These are phyloP conservation scores for Pestalotiopsis sp. DNA, from an alignment of 2,329 filamentous ascomycete genomes.

Conservation along the genomic window DNA sequence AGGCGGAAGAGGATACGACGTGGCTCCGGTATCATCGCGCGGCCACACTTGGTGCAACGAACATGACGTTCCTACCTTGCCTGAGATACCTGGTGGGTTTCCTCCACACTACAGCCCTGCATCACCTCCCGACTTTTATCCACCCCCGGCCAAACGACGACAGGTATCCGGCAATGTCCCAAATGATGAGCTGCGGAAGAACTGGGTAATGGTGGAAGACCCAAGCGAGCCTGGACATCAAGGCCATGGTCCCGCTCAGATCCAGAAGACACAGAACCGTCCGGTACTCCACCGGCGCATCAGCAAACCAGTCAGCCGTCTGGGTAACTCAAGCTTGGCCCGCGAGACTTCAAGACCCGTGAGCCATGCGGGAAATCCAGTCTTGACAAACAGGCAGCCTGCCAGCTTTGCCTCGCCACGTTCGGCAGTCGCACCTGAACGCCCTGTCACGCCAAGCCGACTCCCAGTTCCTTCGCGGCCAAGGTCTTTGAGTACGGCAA, in stretches of 20 bases:
- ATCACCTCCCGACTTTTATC: constrained; percentile 40
- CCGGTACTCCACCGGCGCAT: constrained; percentile 44
- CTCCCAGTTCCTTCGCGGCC: constrained; percentile 41
- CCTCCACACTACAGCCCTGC: constrained; percentile 37
- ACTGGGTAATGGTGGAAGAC: constrained; percentile 72
- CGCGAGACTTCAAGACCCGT: constrained; percentile 43
- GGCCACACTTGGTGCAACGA: constrained; percentile 30
- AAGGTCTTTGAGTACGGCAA: constrained; percentile 25
- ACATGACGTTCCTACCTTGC: constrained; percentile 29
- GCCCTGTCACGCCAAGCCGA: constrained; percentile 28
- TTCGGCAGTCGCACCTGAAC: constrained; percentile 33
- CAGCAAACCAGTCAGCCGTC: constrained; percentile 41
- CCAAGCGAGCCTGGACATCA: constrained; percentile 27
- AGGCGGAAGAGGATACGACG: constrained; percentile 71
- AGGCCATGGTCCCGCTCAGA: background rate
- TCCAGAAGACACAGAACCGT: background rate
- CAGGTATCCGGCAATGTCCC: constrained; percentile 50
- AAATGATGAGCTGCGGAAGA: constrained; percentile 61
- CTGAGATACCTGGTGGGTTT: constrained; percentile 30
- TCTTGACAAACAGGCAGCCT: constrained; percentile 41
- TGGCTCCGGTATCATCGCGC: constrained; percentile 37
- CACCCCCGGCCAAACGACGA: constrained; percentile 54
- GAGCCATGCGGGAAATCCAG: constrained; percentile 49
- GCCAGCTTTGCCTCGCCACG: constrained; percentile 58
- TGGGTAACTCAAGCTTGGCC: constrained; percentile 30